These are phyloP conservation scores for Setomelanomma holmii DNA, from an alignment of 2,329 filamentous ascomycete genomes.

Conservation along the genomic window DNA sequence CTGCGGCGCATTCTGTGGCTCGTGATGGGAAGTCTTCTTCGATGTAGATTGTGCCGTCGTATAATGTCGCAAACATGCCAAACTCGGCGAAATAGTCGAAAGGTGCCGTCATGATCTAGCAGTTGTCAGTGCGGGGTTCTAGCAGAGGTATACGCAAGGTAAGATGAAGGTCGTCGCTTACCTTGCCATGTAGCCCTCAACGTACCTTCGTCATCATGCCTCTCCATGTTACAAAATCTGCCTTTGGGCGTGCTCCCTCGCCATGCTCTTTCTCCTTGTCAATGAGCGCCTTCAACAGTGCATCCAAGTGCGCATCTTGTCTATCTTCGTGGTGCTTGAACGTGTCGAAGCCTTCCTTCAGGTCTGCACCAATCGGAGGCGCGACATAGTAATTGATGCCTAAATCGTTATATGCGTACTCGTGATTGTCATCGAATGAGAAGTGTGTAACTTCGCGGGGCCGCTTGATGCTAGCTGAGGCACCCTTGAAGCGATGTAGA, in stretches of 20 bases:
- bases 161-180: slow-evolving; percentile 21
- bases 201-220: slow-evolving; percentile 97
- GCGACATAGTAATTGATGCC: slow-evolving; percentile 90
- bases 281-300: slow-evolving; percentile 77
- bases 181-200: slow-evolving; percentile 20
- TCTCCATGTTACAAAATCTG: slow-evolving; percentile 88
- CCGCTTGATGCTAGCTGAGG: slow-evolving; percentile 44
- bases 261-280: slow-evolving; percentile 71
- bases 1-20: slow-evolving; percentile 63
- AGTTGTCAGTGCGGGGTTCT: slow-evolving; percentile 6
- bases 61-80: slow-evolving; percentile 93
- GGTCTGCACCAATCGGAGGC: slow-evolving; percentile 71
- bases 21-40: slow-evolving; percentile 87
- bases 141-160: slow-evolving; percentile 12
- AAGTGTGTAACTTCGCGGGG: slow-evolving; percentile 87
- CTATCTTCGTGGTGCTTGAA: slow-evolving; percentile 85
- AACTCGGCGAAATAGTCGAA: slow-evolving; percentile 84
- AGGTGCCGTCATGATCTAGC: slow-evolving; percentile 81
- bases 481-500: slow-evolving; percentile 41
- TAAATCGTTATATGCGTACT: slow-evolving; percentile 76
- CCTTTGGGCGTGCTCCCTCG: slow-evolving; percentile 68
- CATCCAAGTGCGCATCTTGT: slow-evolving; percentile 85
- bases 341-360: slow-evolving; percentile 80
- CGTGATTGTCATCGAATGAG: slow-evolving; percentile 86
- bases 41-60: slow-evolving; percentile 82